Percentiles rank a stretch among this genome's conserved stretches.
These are phyloP conservation scores for Saitozyma podzolica DNA, from an alignment of 768 basidiomycete genomes.

Conservation along the genomic window DNA sequence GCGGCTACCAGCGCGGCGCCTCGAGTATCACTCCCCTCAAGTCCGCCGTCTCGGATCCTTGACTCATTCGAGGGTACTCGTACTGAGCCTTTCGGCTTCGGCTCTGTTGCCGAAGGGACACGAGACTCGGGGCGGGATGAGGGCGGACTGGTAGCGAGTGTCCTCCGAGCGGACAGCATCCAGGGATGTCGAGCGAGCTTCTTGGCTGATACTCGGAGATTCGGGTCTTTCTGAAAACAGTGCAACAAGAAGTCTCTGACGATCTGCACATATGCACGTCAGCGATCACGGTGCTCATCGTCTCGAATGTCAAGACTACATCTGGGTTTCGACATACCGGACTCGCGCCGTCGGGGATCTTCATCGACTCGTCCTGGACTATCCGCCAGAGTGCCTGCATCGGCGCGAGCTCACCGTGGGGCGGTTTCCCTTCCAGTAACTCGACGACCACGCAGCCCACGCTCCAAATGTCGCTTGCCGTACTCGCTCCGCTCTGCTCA, in stretches of 20 bases:
- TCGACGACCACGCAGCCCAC: slow-evolving; percentile 99
- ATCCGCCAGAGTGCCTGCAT: slow-evolving; percentile 99
- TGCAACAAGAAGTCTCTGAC: slow-evolving; percentile 96
- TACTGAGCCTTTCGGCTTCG: slow-evolving; percentile 5
- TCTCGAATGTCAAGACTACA: not conserved
- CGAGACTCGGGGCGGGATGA: slow-evolving; percentile 6
- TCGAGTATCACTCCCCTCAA: too few species aligned
- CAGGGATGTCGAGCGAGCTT: slow-evolving; percentile 91
- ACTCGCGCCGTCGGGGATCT: slow-evolving; percentile 91
- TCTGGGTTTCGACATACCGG: slow-evolving; percentile 55
- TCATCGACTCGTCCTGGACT: slow-evolving; percentile 96
- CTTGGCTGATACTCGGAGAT: slow-evolving; percentile 88
- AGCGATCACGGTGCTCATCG: not conserved
- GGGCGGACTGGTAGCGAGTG: slow-evolving; percentile 57
- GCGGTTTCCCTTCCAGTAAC: slow-evolving; percentile 84
- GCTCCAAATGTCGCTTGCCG: slow-evolving; percentile 95
- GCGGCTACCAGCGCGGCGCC: not conserved
- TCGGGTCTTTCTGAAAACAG: slow-evolving; percentile 97
- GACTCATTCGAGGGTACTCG: slow-evolving; percentile 24
- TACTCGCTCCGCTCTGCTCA: slow-evolving; percentile 94
- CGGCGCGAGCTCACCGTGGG: slow-evolving; percentile 91
- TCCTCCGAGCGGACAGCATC: slow-evolving; percentile 84
- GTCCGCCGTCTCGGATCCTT: not conserved
- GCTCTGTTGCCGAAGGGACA: slow-evolving; percentile 9
- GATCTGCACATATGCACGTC: slow-evolving; percentile 55